phyloP scores from a whole-genome alignment of 176 grass and related monocot genomes.

The Tuctoria greenei region DNA sequence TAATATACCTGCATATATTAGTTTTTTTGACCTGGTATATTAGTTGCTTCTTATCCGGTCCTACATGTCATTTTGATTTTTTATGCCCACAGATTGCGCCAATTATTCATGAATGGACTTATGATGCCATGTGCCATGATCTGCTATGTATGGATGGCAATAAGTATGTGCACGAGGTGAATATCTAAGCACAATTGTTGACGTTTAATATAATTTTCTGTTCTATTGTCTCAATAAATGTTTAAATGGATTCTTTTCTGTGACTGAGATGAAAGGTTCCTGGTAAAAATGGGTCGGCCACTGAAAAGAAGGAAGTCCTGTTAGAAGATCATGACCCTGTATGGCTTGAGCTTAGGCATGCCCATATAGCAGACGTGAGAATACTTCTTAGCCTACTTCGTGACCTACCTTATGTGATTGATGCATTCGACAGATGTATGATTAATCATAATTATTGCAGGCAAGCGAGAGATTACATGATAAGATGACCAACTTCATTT shows the following conservation, averaged over 20 bases:
- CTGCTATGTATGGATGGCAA: conserved; percentile 88
- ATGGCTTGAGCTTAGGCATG: conserved; percentile 93
- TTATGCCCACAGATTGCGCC: conserved; percentile 69
- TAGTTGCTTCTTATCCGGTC: background rate
- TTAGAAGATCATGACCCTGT: conserved; percentile 95
- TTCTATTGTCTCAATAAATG: background rate
- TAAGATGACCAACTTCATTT: conserved; percentile 95
- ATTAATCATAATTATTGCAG: conserved; percentile 46
- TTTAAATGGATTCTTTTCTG: conserved; percentile 26
- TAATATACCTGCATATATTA: background rate
- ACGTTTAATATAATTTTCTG: conserved; percentile 8
- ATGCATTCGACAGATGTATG: conserved; percentile 1
- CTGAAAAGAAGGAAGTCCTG: conserved; percentile 83
- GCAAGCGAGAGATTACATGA: conserved; percentile 94
- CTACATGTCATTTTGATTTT: conserved; percentile 1
- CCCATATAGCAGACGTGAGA: conserved; percentile 94
- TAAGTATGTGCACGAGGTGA: conserved; percentile 92
- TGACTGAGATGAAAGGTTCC: conserved; percentile 63
- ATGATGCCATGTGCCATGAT: conserved; percentile 98
- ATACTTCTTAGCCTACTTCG: conserved; percentile 25
- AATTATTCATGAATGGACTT: conserved; percentile 99
- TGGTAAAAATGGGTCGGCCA: conserved; percentile 68
- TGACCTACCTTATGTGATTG: background rate
- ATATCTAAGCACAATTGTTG: conserved; percentile 11
- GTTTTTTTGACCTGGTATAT: background rate